Evolutionary conservation across 768 basidiomycete genomes (phyloP), one percentile per base, ranked within the genome.

Genomic region (Mycena crocata): DNA sequence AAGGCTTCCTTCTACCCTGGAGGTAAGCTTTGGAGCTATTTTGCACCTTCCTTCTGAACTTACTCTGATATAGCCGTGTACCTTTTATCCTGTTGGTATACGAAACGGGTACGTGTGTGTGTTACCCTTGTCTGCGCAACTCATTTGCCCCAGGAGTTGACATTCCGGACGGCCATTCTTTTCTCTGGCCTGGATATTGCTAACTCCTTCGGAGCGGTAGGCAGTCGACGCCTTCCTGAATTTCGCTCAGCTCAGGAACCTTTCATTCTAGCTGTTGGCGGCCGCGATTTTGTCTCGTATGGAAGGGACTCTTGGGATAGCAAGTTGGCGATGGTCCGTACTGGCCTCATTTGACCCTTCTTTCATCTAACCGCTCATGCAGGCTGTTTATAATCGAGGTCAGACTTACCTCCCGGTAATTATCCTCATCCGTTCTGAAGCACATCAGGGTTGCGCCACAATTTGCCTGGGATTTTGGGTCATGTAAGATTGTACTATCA

Each of bases 301-400:
- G 91, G 85, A 93, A 66, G 91, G 90, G 1, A 83, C 82, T 55
- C 79, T 85, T 5, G 91, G 91, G 2, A 88, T 91, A 44, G 74
- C 87, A 31, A 90, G 89, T 13, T 93, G 92, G 92, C 73, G 89
- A 81, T 93, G 88, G 89, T 88, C 17, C 35, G 62, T 30, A 19
- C 28, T 10, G 40, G 5, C 8, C 23, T 15, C 45, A 66, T 64
- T 80, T 44, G 21, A 32, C 10, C n/a, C 23, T 13, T n/a, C 55
- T 30, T 52, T 44, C 31, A n/a, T 28, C 40, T n/a, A 45, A 56
- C 59, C 26, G 63, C 2, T 34, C 14, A 46, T 45, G 2, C 64
- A 89, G 90, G 91, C 69, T 92, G 39, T 93, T 93, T 74, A 90
- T 84, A 72, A 90, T 92, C 46, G 91, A 90, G 82, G 89, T 59